These are phyloP conservation scores for Blastobotrys ciferrii DNA, from an alignment of 1,139 yeast genomes.

Conservation along the genomic window DNA sequence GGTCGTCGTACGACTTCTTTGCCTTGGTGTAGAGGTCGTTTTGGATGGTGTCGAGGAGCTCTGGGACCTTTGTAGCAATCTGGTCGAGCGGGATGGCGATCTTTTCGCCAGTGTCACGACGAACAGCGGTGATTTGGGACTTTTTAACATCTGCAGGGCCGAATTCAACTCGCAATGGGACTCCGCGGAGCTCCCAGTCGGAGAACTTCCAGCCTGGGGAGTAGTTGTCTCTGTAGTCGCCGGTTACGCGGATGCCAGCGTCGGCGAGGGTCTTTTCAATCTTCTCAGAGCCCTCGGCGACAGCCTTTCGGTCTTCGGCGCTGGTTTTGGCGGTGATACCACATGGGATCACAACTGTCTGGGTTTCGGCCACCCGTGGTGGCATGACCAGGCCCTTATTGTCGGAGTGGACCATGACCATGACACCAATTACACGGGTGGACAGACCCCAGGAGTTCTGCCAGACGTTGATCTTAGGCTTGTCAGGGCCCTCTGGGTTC, in stretches of 20 bases:
- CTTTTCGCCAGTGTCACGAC: constrained; percentile 88
- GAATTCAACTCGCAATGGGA: constrained; percentile 87
- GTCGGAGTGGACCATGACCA: constrained; percentile 98
- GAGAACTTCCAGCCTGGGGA: constrained; percentile 99
- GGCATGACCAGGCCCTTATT: constrained; percentile 98
- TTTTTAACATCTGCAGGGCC: constrained; percentile 94
- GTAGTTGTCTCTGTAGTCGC: constrained; percentile 91
- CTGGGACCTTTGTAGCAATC: constrained; percentile 66
- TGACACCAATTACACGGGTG: constrained; percentile 97
- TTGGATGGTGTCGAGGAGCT: constrained; percentile 79
- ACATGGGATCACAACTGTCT: constrained; percentile 90
- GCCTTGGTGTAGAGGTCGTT: constrained; percentile 72
- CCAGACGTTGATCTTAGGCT: constrained; percentile 83
- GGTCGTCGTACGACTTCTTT: constrained; percentile 76
- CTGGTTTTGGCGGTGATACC: constrained; percentile 89
- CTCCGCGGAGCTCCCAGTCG: constrained; percentile 95
- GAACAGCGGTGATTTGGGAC: constrained; percentile 78
- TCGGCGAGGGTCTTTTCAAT: constrained; percentile 37
- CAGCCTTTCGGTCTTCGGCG: constrained; percentile 66
- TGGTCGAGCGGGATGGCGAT: constrained; percentile 61
- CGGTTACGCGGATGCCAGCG: constrained; percentile 62
- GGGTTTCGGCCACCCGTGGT: constrained; percentile 92
- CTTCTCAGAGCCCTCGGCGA: constrained; percentile 65
- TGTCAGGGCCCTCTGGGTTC: constrained; percentile 74
- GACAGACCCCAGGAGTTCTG: constrained; percentile 99